Evolutionary conservation across 129 eudicot genomes (phyloP).

Genomic region (carrot (Daucus carota)): DNA sequence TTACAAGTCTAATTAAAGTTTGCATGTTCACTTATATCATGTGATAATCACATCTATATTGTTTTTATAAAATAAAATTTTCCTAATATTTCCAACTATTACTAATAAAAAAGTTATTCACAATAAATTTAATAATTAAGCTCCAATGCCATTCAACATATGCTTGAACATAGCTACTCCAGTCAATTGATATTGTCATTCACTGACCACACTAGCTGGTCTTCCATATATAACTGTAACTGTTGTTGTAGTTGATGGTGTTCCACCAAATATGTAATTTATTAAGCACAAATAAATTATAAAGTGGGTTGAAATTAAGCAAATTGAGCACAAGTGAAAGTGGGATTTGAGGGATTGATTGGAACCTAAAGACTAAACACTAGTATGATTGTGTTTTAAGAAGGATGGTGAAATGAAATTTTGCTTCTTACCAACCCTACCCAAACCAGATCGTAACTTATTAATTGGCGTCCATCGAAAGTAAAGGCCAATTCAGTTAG

Average conservation of each 20-base stretch:
- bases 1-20: too few species aligned
- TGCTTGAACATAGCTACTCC: too few species aligned
- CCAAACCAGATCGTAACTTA: conserved; percentile 7
- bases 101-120: too few species aligned
- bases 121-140: too few species aligned
- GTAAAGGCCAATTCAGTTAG: background rate
- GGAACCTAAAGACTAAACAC: conserved; percentile 17
- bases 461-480: background rate
- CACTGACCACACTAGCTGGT: background rate
- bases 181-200: too few species aligned
- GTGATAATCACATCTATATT: too few species aligned
- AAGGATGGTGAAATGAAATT: conserved; percentile 16
- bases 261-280: background rate
- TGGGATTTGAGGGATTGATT: conserved; percentile 21
- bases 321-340: conserved; percentile 6
- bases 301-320: background rate
- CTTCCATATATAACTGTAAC: background rate
- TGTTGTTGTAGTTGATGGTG: background rate
- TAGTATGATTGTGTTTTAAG: conserved; percentile 26
- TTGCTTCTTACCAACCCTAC: conserved; percentile 52
- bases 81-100: too few species aligned
- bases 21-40: too few species aligned
- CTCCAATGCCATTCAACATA: too few species aligned
- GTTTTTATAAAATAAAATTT: too few species aligned
- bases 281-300: background rate